Conservation (phyloP, 139 green algal genomes). For the Haematococcus sp. region DNA sequence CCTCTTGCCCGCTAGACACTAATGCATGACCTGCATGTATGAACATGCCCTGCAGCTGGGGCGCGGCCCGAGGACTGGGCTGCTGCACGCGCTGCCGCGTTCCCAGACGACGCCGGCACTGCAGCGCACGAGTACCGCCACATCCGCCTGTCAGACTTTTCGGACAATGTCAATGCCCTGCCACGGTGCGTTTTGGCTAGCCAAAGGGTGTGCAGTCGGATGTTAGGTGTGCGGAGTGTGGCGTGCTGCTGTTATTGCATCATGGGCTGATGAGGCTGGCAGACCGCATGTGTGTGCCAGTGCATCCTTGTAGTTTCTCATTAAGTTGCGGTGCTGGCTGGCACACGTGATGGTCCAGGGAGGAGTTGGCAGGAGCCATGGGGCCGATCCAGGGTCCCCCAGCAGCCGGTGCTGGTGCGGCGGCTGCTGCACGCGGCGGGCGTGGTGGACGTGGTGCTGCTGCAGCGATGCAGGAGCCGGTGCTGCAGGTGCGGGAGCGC, state of each 20-base stretch:
- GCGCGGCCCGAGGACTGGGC: slow-evolving; percentile 56
- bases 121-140: slow-evolving; percentile 68
- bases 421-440: background rate
- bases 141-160: slow-evolving; percentile 78
- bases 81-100: slow-evolving; percentile 10
- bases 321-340: too few species aligned
- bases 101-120: slow-evolving; percentile 22
- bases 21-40: too few species aligned
- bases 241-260: too few species aligned
- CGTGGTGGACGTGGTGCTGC: slow-evolving; percentile 1
- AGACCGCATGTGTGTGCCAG: too few species aligned
- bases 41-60: slow-evolving; percentile 6
- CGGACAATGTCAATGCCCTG: slow-evolving; percentile 65
- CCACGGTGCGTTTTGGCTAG: slow-evolving; percentile 45
- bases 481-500: too few species aligned
- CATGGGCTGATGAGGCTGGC: too few species aligned
- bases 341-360: slow-evolving; percentile 1
- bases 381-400: background rate
- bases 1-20: too few species aligned
- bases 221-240: background rate
- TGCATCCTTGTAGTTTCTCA: too few species aligned
- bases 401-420: background rate
- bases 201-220: too few species aligned
- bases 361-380: slow-evolving; percentile 32
- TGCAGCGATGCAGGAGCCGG: slow-evolving; percentile 9